Evolutionary conservation across 352 stramenopile genomes (phyloP), one percentile per base, ranked within the genome.

Genomic region (Globisporangium cystogenes): DNA sequence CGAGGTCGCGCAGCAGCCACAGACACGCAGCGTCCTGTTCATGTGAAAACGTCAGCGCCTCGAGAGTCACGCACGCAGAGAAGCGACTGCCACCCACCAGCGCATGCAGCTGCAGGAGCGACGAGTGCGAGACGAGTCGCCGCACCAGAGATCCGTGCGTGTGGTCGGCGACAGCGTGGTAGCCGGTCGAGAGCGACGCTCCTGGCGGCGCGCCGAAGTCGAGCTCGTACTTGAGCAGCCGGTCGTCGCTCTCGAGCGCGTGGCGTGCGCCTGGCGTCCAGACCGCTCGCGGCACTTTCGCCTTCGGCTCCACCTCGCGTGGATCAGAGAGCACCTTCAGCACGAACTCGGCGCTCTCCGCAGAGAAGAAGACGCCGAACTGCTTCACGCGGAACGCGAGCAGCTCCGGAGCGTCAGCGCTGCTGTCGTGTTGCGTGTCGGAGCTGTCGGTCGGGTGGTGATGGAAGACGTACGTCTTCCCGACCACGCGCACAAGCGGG

Each of bases 381-480:
- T 55, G 53, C 24, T 41, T 36, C 16, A 81, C 24, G 27, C 64
- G 65, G 54, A 64, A 68, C 6, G 39, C 53, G 14, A 60, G 1
- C 26, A 67, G 42, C 20, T 57, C 48, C 18, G 63, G 59, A 47
- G 31, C 40, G 16, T 33, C 20, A 15, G 7, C 26, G 20, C 33
- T 15, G 43, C 15, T 26, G 15, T 21, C 36, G 16, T 26, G 45
- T 26, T 24, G 7, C 16, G 16, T 12, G 10, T 39, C 45, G 16
- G 20, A 18, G 7, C 3, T n/a, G 8, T 55, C 60, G 6, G 59
- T 67, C 16, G 62, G 55, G 24, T 59, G 37, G 42, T 71, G 29
- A 21, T 76, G 67, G 55, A 82, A 76, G 16, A 57, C 21, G 27
- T 78, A 85, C 20, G 36, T 50, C 51, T 82, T 82, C 1, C 48